Base-by-base conservation (phyloP, 805 yeast genomes). In the Barnettozyma sucrosica region DNA sequence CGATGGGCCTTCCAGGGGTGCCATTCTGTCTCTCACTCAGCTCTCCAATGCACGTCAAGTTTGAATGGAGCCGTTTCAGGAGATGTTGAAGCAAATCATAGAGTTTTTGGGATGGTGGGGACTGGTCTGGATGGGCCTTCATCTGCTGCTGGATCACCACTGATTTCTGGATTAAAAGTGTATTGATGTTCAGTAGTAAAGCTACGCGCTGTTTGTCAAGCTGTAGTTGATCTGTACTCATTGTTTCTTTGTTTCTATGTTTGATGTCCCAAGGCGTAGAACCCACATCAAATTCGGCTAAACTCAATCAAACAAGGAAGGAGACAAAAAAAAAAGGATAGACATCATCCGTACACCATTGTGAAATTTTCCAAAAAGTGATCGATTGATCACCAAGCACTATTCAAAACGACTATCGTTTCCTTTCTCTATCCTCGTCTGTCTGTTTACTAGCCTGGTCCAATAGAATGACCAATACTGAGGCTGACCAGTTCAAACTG, bases 401-500 rank as follows among this genome's bases (percentile, higher is more conserved):
- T 5, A 28, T 28, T 11, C 14, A 28, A 28, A 11, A 28, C 16
- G 25, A 8, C 7, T 23, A 23, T 23, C 25, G 5, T 8, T 6
- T 23, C 25, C 11, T 25, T 9, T 25, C 28, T 13, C 28, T 9
- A 8, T 23, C 25, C 28, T 7, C 28, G 10, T 25, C 28, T 28
- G 32, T 26, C 30, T 13, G 9, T 26, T 26, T 10, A 26, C n/a
- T n/a, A n/a, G n/a, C 16, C 9, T 26, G 33, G 20, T 30, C n/a
- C 5, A 14, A 3, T 5, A 41, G 20, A 37, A 52, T 52, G 55
- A 32, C 48, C 23, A 47, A 44, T 23, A 57, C 57, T 9, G 55
- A 65, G 44, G 83, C 89, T 1, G 57, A 75, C 6, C 69, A 67
- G 50, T 66, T 69, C 34, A 90, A 89, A 63, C 75, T 77, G 48